Evolutionary conservation across 148 eudicot genomes (phyloP).

Genomic region (Fallopia convolvulus): DNA sequence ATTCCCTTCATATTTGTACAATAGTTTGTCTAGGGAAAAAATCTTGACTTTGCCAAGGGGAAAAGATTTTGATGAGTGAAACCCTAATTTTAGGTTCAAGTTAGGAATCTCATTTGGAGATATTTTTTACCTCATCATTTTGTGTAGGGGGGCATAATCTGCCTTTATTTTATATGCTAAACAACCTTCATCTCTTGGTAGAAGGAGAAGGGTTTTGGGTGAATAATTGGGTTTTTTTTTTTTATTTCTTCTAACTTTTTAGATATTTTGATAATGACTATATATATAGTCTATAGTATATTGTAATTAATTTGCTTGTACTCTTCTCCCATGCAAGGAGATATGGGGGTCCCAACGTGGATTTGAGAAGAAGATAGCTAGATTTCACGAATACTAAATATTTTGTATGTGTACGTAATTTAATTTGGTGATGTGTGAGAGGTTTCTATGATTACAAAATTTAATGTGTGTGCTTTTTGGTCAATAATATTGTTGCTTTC

Average conservation of each 20-base stretch:
- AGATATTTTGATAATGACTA: neutral
- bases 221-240: too few relatives aligned
- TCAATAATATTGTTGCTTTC: constrained; percentile 3
- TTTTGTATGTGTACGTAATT: neutral
- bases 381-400: neutral
- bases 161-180: neutral
- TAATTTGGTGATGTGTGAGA: neutral
- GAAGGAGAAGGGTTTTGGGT: neutral
- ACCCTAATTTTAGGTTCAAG: constrained; percentile 5
- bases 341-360: constrained; percentile 14
- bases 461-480: neutral
- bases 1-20: constrained; percentile 3
- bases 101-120: neutral
- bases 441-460: neutral
- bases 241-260: neutral
- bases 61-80: neutral
- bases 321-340: constrained; percentile 9
- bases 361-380: constrained; percentile 2
- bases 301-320: constrained; percentile 9
- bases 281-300: neutral
- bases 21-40: constrained; percentile 3
- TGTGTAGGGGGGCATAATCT: neutral
- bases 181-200: neutral
- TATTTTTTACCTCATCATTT: neutral
- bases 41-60: neutral